A percentile compares a stretch with the other conserved stretches of the same genome.
Evolutionary conservation across 2,329 filamentous ascomycete genomes (phyloP).

Genomic region (Epichloe uncinata): DNA sequence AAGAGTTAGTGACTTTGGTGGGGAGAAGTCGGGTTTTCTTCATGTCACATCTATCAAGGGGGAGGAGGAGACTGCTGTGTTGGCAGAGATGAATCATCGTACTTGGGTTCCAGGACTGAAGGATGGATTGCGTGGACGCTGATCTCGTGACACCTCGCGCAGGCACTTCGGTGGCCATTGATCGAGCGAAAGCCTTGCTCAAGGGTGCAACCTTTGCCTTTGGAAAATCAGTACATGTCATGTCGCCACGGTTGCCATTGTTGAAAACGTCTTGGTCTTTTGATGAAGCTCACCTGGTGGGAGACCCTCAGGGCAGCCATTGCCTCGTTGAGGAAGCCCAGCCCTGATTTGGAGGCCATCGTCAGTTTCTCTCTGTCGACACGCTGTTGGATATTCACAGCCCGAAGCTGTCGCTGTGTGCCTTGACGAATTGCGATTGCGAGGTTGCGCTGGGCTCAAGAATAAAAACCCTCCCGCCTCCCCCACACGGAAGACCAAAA

Average conservation of each 20-base stretch:
- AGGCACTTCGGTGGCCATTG: slow-evolving; percentile 42
- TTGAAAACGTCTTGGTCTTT: neutral
- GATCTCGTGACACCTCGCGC: slow-evolving; percentile 24
- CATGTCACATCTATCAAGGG: neutral
- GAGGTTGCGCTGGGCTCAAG: neutral
- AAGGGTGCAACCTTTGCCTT: slow-evolving; percentile 18
- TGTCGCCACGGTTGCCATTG: neutral
- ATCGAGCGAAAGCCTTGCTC: slow-evolving; percentile 32
- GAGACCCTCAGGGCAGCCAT: slow-evolving; percentile 36
- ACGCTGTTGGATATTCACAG: neutral
- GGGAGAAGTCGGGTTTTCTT: too few relatives aligned
- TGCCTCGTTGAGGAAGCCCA: slow-evolving; percentile 38
- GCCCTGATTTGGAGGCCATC: slow-evolving; percentile 23
- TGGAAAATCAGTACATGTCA: neutral
- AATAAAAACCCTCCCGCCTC: too few relatives aligned
- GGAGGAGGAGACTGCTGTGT: neutral
- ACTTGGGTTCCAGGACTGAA: slow-evolving; percentile 34
- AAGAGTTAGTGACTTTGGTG: neutral
- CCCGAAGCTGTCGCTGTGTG: slow-evolving; percentile 5
- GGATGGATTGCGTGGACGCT: slow-evolving; percentile 20
- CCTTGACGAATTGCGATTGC: slow-evolving; percentile 3
- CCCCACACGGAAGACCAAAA: too few relatives aligned
- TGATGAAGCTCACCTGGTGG: slow-evolving; percentile 18
- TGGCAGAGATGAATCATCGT: slow-evolving; percentile 3
- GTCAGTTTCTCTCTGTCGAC: neutral